Percentiles rank a stretch among this genome's conserved stretches.
phyloP scores from a whole-genome alignment of 2,329 filamentous ascomycete species.

The Alternaria longipes region DNA sequence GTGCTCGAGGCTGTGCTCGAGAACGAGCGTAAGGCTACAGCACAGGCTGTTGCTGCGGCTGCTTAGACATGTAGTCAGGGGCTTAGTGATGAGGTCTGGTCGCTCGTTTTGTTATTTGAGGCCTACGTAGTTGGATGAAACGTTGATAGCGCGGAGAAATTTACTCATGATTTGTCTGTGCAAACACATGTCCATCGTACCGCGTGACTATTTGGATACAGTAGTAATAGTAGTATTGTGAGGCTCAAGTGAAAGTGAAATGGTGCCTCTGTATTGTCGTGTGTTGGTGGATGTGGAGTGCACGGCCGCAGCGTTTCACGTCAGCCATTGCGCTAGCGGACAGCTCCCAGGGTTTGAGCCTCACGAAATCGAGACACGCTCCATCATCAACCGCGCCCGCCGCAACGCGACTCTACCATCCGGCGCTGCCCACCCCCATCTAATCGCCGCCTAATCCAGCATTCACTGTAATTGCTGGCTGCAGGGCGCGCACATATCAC shows the following conservation, averaged over 20 bases:
- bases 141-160: conserved; percentile 13
- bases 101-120: conserved; percentile 43
- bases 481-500: conserved; percentile 6
- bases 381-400: conserved; percentile 17
- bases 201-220: background rate
- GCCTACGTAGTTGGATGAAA: conserved; percentile 20
- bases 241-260: background rate
- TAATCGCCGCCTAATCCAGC: background rate
- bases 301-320: conserved; percentile 12
- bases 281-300: conserved; percentile 1
- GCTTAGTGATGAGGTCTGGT: conserved; percentile 32
- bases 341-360: conserved; percentile 16
- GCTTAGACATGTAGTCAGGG: conserved; percentile 29
- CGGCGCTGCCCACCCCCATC: background rate
- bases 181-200: background rate
- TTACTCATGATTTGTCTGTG: conserved; percentile 4
- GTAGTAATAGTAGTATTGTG: too few relatives aligned
- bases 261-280: background rate
- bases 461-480: background rate
- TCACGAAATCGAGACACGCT: conserved; percentile 21
- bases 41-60: conserved; percentile 56
- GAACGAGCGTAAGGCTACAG: conserved; percentile 55
- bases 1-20: conserved; percentile 61
- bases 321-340: conserved; percentile 6
- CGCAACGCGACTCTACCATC: conserved; percentile 20